A percentile compares a stretch with the other conserved stretches of the same genome.
Conservation (phyloP, 768 basidiomycete species). For the Rhodosporidiobolus odoratus region DNA sequence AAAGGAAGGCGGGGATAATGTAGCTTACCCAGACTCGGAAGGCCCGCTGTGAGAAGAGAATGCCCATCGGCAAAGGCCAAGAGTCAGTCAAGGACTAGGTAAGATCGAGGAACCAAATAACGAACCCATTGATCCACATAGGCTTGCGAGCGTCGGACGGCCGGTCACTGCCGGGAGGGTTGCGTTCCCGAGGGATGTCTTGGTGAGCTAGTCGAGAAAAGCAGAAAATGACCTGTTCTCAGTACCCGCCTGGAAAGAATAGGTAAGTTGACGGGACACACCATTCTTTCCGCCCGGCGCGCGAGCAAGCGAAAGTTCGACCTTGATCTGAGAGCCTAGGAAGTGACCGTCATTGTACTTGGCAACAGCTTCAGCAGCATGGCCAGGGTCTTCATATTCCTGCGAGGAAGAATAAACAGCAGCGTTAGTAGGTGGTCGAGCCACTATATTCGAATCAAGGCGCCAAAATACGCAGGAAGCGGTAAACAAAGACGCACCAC, state of each 20-base stretch:
- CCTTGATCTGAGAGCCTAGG: slow-evolving; percentile 42
- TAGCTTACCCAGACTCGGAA: too few relatives aligned
- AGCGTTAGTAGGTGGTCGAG: not conserved
- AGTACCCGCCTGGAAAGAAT: not conserved
- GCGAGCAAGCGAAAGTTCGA: slow-evolving; percentile 38
- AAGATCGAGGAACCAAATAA: not conserved
- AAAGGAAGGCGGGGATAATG: too few relatives aligned
- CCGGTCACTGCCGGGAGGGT: slow-evolving; percentile 33
- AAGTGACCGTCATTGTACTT: slow-evolving; percentile 42
- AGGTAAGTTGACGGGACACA: not conserved
- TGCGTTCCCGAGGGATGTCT: not conserved
- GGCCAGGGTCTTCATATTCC: slow-evolving; percentile 37
- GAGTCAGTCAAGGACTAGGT: not conserved
- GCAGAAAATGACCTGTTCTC: not conserved
- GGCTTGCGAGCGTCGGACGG: slow-evolving; percentile 34
- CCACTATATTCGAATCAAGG: too few relatives aligned
- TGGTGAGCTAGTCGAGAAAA: not conserved
- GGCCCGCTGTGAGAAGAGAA: too few relatives aligned
- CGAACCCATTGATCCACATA: slow-evolving; percentile 36
- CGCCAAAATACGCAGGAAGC: not conserved
- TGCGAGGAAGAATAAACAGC: not conserved
- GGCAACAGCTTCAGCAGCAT: slow-evolving; percentile 38
- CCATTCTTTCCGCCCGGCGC: not conserved
- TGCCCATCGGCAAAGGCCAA: too few relatives aligned
- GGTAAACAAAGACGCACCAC: slow-evolving; percentile 33